Base-by-base conservation (phyloP, 2,329 filamentous ascomycete species). In the Alternaria ethzedia region DNA sequence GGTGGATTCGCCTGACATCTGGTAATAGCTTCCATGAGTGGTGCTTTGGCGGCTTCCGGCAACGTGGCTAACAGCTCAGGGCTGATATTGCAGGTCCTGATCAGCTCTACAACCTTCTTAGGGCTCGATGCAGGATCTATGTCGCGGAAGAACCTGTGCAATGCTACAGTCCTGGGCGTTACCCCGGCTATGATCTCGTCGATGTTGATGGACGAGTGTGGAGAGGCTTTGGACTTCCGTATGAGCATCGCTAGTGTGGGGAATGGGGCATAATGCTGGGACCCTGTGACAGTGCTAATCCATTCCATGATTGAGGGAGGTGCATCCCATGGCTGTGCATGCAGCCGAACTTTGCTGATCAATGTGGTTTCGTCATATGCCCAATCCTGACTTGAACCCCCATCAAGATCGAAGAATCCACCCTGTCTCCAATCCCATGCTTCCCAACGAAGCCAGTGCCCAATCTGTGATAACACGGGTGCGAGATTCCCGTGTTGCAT, bases 1-100 rank as follows among this genome's bases (percentile, higher is more conserved):
- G 94, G 92, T 17, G 95, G 95, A 63, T 89, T 87, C n/a, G 89
- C 87, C 77, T 97, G 94, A 68, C 93, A 97, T 66, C 89, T 86
- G n/a, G 90, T 87, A 44, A 98, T 93, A 6, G 91, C 89, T 80
- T 98, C 94, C 75, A 91, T 90, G 13, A 98, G 83, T 0, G 92
- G 91, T 3, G 90, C 88, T 57, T 92, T 86, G n/a, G 97, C 85
- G 25, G 92, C 89, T 78, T 97, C 93, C 2, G 96, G 95, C 1
- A 98, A 83, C 0, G 92, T 94, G 66, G 97, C 92, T 15, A 98
- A 85, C 52, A 94, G 82, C 23, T 86, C 83, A 10, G 81, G 80
- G 7, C 86, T 89, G 50, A 97, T 88, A 0, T 90, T 90, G 64
- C 90, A 90, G 46, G 88, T 83, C 62, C 90, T 85, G 81, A 97